Base-by-base conservation (phyloP, 176 grass and related monocot species). In the Hsuehochloa calcarea region DNA sequence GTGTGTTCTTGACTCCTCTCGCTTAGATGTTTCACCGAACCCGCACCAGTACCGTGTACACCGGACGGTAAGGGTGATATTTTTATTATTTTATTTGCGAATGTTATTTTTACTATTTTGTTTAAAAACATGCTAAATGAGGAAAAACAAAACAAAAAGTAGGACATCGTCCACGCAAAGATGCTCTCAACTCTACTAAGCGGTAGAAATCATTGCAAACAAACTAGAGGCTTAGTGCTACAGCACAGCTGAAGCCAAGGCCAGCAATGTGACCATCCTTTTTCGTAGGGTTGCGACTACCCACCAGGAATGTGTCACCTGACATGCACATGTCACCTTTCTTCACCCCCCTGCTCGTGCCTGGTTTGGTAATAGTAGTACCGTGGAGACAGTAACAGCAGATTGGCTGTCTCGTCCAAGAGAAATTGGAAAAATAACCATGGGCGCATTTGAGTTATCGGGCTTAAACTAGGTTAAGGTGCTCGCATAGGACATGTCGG, bases 191-290 rank as follows among this genome's bases (percentile, higher is more conserved):
- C 26, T 22, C 23, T 47, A 6, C 72, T 46, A 72, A 64, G 80
- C 78, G 80, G 31, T 0, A 1, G 14, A 55, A 66, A 89, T 89
- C 55, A 84, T 89, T 80, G 15, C 59, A 49, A 27, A 23, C 66
- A 73, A 84, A 79, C 56, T 1, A 0, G 4, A 23, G 0, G 35
- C 17, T 78, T 78, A 79, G 74, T 73, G 81, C 58, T 52, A 66
- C 87, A 84, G 25, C 87, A 73, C 81, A 46, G 37, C 44, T 1
- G 31, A 34, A 34, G 31, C 31, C 35, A 65, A 31, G 43, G 43
- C 56, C 45, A 2, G 65, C 43, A 5, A 14, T 72, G 87, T 72
- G 6, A 13, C 2, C 60, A 47, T 39, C 19, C 13, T 31, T 70
- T 37, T 15, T 29, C 14, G 11, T 17, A 3, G 45, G 10, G 50